Percentiles rank a stretch among this genome's conserved stretches.
phyloP scores from a whole-genome alignment of 805 yeast species.

The Ogataea thermomethanolica region DNA sequence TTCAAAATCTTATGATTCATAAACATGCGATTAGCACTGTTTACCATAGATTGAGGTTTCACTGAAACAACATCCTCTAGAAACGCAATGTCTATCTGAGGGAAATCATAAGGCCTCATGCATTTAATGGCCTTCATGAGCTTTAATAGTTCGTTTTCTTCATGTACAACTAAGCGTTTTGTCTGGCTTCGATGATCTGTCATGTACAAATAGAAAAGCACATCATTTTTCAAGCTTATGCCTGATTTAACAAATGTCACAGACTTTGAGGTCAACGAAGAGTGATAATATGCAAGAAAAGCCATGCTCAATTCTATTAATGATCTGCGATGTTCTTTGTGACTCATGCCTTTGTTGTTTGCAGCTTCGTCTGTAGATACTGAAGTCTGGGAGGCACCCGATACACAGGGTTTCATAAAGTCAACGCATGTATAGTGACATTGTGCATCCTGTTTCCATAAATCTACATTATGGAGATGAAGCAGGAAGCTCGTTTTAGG shows the following conservation, averaged over 20 bases:
- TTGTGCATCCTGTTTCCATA: constrained; percentile 32
- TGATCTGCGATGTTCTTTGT: too few relatives aligned
- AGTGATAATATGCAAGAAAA: too few relatives aligned
- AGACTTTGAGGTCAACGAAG: too few relatives aligned
- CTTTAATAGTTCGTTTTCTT: background rate
- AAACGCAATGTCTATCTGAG: background rate
- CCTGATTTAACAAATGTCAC: too few relatives aligned
- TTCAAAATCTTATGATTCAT: background rate
- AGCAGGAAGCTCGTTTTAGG: constrained; percentile 39
- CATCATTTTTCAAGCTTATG: too few relatives aligned
- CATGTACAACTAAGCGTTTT: background rate
- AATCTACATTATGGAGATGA: constrained; percentile 38
- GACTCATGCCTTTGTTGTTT: background rate
- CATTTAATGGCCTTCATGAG: background rate
- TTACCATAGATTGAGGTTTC: too few relatives aligned
- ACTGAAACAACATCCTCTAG: background rate
- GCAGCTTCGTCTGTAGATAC: background rate
- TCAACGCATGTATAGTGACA: constrained; percentile 27
- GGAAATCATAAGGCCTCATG: background rate
- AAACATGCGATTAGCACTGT: background rate
- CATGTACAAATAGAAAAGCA: background rate
- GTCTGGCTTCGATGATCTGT: background rate
- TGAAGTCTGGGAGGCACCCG: background rate
- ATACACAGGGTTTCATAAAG: too few relatives aligned
- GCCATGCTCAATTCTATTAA: too few relatives aligned